phyloP scores from a whole-genome alignment of 768 basidiomycete species.

The Mycena belliarum region DNA sequence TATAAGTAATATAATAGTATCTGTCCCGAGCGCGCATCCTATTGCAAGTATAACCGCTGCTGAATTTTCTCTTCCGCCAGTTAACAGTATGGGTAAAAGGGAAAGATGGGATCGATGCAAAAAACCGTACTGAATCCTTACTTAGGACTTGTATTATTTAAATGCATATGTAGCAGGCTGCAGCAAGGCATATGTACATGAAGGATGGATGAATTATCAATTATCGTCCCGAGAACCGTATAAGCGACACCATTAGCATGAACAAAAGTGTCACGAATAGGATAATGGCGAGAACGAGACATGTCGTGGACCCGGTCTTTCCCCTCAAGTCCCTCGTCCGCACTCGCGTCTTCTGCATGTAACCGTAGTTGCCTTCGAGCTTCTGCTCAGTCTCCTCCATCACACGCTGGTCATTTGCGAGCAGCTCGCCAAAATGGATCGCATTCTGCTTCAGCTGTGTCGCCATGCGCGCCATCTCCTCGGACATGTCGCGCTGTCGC shows the following conservation, averaged over 20 bases:
- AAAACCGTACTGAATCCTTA: too few species aligned
- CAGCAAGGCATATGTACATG: too few species aligned
- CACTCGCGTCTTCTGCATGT: constrained; percentile 65
- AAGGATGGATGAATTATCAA: too few species aligned
- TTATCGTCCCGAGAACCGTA: constrained; percentile 44
- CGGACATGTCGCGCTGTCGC: constrained; percentile 73
- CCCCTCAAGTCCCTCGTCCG: constrained; percentile 62
- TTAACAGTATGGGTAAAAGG: too few species aligned
- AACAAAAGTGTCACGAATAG: constrained; percentile 70
- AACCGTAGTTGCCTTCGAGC: constrained; percentile 70
- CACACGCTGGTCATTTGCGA: constrained; percentile 75
- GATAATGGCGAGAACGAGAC: constrained; percentile 64
- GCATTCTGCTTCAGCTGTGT: constrained; percentile 85
- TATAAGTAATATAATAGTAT: too few species aligned
- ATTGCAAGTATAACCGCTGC: too few species aligned
- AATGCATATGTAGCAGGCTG: too few species aligned
- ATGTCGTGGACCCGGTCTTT: constrained; percentile 72
- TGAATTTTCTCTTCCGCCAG: too few species aligned
- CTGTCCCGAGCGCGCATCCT: too few species aligned
- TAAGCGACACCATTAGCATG: constrained; percentile 69
- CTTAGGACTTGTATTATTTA: too few species aligned
- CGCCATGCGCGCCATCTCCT: constrained; percentile 83
- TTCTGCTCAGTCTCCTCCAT: constrained; percentile 68
- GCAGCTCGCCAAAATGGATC: constrained; percentile 68
- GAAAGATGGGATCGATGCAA: too few species aligned